Evolutionary conservation across 1,139 yeast species (phyloP), one percentile per base, ranked within the genome.

Genomic region (Debaryomyces subglobosus): DNA sequence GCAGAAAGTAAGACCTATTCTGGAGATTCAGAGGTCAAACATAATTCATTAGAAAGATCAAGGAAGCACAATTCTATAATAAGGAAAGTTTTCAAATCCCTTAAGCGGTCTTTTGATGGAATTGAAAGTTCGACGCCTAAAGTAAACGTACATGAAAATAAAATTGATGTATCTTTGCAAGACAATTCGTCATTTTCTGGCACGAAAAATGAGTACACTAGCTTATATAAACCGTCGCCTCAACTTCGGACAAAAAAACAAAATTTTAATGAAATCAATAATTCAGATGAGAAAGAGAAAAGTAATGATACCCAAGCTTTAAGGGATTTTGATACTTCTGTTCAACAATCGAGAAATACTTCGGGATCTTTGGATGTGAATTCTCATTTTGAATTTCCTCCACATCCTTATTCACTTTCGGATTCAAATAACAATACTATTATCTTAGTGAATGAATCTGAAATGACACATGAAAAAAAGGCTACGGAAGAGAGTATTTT

Each of bases 361-460:
- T 33, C 45, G 35, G 46, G 37, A 4, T 58, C 62, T 2, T 48
- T 58, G 39, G 62, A 58, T 48, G 60, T 57, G 6, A 56, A 48
- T 20, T 55, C 61, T 3, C 49, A 57, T 16, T 59, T 59, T 44
- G 53, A 52, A 42, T 59, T 59, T 40, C 62, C 62, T 23, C 45
- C 37, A 9, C 21, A 12, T 10, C 16, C 4, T 8, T 21, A 20
- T 5, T 15, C 43, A 13, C 13, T 30, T 7, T 18, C 21, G 5
- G 33, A 10, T 12, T 35, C 23, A 13, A 27, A 35, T 35, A 21
- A 35, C 5, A 12, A 20, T 35, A 35, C 45, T 13, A 43, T 43
- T 2, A 15, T 36, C 10, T 12, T 37, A n/a, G 42, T 35, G 23
- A 16, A 32, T 20, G 23, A 43, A 8, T 18, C 20, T 18, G 38